phyloP scores from a whole-genome alignment of 2,329 filamentous ascomycete genomes.

The Berkeleyomyces rouxiae region DNA sequence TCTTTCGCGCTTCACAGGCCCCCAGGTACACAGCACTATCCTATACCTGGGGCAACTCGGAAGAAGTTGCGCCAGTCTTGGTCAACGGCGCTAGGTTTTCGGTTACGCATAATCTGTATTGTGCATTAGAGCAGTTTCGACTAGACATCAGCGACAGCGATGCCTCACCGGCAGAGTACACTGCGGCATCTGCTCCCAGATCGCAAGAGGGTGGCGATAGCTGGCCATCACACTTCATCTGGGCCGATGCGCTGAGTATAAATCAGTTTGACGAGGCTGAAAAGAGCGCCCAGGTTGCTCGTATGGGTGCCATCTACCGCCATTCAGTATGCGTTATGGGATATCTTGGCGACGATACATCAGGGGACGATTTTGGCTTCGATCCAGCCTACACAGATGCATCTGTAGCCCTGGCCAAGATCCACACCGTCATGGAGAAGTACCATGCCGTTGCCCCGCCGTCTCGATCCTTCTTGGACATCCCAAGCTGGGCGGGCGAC shows the following conservation, averaged over 20 bases:
- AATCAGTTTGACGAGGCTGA: slow-evolving; percentile 17
- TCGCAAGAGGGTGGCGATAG: background rate
- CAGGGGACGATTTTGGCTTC: background rate
- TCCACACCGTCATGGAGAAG: slow-evolving; percentile 11
- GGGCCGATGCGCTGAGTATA: slow-evolving; percentile 19
- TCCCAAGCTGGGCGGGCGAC: slow-evolving; percentile 11
- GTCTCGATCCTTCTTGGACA: slow-evolving; percentile 1
- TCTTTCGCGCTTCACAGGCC: slow-evolving; percentile 8
- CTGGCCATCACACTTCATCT: slow-evolving; percentile 15
- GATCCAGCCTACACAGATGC: background rate
- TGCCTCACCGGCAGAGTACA: background rate
- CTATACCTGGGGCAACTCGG: slow-evolving; percentile 19
- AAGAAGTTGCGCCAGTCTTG: slow-evolving; percentile 14
- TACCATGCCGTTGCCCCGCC: slow-evolving; percentile 10
- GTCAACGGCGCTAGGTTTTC: slow-evolving; percentile 16
- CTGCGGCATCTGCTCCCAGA: background rate
- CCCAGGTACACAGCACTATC: slow-evolving; percentile 18
- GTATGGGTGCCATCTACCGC: slow-evolving; percentile 17
- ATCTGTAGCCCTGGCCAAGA: slow-evolving; percentile 12
- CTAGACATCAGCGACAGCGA: slow-evolving; percentile 14
- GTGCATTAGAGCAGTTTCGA: slow-evolving; percentile 18
- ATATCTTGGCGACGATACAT: slow-evolving; percentile 13
- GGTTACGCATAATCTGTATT: slow-evolving; percentile 19
- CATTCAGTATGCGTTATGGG: slow-evolving; percentile 15
- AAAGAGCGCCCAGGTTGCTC: slow-evolving; percentile 17